A percentile compares a stretch with the other conserved stretches of the same genome.
Conservation (phyloP, 1,139 yeast species). For the Saccharomyces pastorianus region DNA sequence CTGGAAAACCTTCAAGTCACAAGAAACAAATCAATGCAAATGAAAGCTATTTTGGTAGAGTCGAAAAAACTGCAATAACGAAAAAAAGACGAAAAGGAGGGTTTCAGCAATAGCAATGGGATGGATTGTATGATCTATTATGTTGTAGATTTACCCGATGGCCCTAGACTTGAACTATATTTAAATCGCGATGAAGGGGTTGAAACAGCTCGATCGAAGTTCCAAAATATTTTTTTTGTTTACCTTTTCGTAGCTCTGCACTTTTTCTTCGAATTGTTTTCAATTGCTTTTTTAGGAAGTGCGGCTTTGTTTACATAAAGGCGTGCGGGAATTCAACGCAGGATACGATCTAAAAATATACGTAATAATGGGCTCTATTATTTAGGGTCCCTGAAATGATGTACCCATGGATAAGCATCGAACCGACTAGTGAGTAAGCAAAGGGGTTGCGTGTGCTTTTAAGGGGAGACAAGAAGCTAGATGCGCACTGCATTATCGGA, state of each 20-base stretch:
- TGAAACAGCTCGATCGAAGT: not conserved
- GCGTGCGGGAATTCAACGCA: not conserved
- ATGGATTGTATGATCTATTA: not conserved
- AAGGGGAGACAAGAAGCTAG: not conserved
- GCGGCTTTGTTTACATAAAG: not conserved
- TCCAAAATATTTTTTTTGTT: not conserved
- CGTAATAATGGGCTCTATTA: not conserved
- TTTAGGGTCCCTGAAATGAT: not conserved
- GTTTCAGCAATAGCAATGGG: not conserved
- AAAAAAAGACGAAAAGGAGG: not conserved
- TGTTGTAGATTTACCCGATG: not conserved
- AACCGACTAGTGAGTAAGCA: not conserved
- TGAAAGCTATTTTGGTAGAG: not conserved
- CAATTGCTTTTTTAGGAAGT: conserved; percentile 1
- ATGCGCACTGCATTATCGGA: not conserved
- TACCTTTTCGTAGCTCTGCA: not conserved
- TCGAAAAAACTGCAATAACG: not conserved
- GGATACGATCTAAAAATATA: not conserved
- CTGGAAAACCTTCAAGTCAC: conserved; percentile 4
- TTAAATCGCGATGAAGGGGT: not conserved
- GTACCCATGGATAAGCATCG: not conserved
- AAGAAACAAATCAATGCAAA: not conserved
- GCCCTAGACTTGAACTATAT: not conserved
- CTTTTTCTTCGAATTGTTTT: not conserved
- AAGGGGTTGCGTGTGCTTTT: not conserved